A percentile compares a stretch with the other conserved stretches of the same genome.
Evolutionary conservation across 352 stramenopile species (phyloP).

Genomic region (Synura sp.): DNA sequence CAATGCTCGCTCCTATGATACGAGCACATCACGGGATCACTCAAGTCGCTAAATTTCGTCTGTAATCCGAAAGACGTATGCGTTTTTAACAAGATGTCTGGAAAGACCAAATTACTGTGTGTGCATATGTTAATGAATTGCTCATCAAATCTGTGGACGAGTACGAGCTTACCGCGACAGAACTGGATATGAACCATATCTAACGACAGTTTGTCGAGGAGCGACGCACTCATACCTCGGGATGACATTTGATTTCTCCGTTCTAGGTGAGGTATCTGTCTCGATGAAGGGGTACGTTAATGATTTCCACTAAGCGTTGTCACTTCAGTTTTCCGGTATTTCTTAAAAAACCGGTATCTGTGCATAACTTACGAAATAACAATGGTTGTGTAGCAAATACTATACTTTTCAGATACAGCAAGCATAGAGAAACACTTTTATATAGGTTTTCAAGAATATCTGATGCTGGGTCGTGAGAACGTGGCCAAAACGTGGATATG

Average conservation of each 20-base stretch:
- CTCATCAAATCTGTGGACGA: background rate
- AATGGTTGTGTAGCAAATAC: too few relatives aligned
- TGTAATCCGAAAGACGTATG: background rate
- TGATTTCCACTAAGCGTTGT: too few relatives aligned
- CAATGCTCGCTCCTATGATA: background rate
- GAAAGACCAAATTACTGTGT: background rate
- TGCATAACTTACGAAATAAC: too few relatives aligned
- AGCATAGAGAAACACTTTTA: too few relatives aligned
- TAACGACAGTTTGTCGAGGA: background rate
- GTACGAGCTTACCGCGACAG: background rate
- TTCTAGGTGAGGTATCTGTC: background rate
- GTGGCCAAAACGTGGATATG: too few relatives aligned
- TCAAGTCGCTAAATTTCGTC: background rate
- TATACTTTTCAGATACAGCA: too few relatives aligned
- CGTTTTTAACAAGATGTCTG: slow-evolving; percentile 10
- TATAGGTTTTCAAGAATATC: too few relatives aligned
- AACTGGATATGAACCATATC: background rate
- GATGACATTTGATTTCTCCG: slow-evolving; percentile 13
- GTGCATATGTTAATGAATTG: slow-evolving; percentile 15
- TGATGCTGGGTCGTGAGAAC: too few relatives aligned
- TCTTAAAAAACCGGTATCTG: too few relatives aligned
- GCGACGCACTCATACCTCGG: background rate
- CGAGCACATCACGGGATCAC: background rate
- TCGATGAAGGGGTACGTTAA: background rate
- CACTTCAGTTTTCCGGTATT: too few relatives aligned